Conservation (phyloP, 2,329 filamentous ascomycete genomes). For the Colletotrichum lupini region DNA sequence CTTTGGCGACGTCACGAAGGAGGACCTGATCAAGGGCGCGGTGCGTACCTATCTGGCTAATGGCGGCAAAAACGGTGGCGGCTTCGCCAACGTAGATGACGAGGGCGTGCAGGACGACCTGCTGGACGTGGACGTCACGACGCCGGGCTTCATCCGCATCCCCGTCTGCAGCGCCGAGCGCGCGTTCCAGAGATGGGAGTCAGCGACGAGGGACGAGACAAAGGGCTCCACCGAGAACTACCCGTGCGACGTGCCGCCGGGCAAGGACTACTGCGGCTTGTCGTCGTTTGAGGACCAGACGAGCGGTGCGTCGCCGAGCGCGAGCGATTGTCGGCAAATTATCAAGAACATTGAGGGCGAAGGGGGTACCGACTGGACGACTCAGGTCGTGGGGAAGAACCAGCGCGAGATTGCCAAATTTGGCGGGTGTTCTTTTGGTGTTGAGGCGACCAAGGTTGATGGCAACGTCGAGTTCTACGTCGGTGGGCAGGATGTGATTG, state of each 20-base stretch:
- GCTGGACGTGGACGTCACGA: constrained; percentile 43
- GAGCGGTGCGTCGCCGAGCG: constrained; percentile 45
- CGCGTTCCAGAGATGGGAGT: constrained; percentile 47
- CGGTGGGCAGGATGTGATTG: constrained; percentile 45
- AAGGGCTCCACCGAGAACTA: constrained; percentile 41
- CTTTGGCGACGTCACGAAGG: constrained; percentile 42
- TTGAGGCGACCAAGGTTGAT: constrained; percentile 39
- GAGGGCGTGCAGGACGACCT: constrained; percentile 38
- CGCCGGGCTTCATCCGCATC: constrained; percentile 48
- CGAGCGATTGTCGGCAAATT: constrained; percentile 48
- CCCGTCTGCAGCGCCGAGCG: constrained; percentile 50
- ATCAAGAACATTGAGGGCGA: constrained; percentile 44
- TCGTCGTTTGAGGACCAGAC: constrained; percentile 48
- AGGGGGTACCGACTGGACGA: constrained; percentile 27
- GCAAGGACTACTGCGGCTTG: constrained; percentile 41
- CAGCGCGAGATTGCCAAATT: constrained; percentile 42
- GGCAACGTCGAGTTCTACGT: constrained; percentile 45
- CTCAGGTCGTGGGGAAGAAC: constrained; percentile 26
- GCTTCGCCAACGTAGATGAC: constrained; percentile 42
- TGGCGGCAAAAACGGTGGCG: not conserved
- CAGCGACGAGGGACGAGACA: constrained; percentile 33
- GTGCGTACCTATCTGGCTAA: constrained; percentile 44
- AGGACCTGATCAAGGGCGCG: constrained; percentile 39
- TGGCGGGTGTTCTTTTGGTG: constrained; percentile 45
- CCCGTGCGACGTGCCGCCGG: constrained; percentile 46